phyloP scores from a whole-genome alignment of 257 asterid genomes.

The Primulina tabacum region DNA sequence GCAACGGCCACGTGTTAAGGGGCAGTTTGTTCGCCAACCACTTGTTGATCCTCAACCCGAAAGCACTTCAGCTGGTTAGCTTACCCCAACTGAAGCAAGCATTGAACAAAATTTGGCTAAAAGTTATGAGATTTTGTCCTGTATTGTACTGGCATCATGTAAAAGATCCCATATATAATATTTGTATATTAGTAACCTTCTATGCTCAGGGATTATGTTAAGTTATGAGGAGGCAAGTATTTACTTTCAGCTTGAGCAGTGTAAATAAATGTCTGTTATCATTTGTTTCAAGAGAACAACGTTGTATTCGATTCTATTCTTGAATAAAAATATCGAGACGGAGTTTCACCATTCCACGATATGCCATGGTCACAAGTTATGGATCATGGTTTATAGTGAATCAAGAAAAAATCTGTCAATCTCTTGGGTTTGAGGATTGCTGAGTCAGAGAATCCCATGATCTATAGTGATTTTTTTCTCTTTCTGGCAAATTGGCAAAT shows the following conservation, averaged over 20 bases:
- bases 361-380: background rate
- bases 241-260: background rate
- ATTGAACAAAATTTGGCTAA: slow-evolving; percentile 29
- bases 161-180: background rate
- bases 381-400: background rate
- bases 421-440: too few species aligned
- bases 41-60: slow-evolving; percentile 42
- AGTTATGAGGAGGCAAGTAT: background rate
- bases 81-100: slow-evolving; percentile 16
- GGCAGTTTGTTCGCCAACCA: slow-evolving; percentile 88
- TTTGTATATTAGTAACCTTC: background rate
- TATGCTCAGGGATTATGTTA: background rate
- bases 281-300: background rate
- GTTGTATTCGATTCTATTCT: background rate
- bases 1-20: slow-evolving; percentile 94
- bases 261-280: background rate
- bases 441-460: background rate
- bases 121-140: background rate
- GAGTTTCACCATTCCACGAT: background rate
- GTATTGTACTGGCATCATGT: background rate
- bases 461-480: too few species aligned
- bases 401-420: too few species aligned
- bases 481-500: too few species aligned
- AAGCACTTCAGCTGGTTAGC: slow-evolving; percentile 34
- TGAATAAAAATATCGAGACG: background rate